A percentile compares a stretch with the other conserved stretches of the same genome.
Conservation (phyloP, 495 filamentous ascomycete species). For the Oidiodendron maius region DNA sequence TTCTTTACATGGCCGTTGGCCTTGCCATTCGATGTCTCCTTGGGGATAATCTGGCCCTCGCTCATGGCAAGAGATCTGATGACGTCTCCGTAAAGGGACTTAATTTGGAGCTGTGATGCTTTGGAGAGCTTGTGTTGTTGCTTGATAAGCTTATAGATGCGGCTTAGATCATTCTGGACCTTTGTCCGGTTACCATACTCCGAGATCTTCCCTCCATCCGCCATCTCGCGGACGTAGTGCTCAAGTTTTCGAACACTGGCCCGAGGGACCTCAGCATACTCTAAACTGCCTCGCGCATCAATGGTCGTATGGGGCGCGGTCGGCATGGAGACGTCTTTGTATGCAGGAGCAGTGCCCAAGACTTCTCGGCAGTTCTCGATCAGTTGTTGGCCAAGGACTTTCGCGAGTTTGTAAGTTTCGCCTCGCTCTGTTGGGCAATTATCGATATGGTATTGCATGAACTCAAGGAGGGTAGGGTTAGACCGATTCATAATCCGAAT, state of each 20-base stretch:
- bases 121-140: conserved; percentile 96
- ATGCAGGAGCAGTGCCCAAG: conserved; percentile 72
- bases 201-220: conserved; percentile 93
- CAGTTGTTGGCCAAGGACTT: conserved; percentile 89
- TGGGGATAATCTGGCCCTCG: conserved; percentile 90
- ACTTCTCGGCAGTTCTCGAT: conserved; percentile 98
- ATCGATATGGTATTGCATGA: conserved; percentile 99
- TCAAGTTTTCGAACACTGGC: conserved; percentile 92
- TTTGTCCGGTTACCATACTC: conserved; percentile 98
- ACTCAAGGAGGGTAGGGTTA: conserved; percentile 89
- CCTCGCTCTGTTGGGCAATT: conserved; percentile 95
- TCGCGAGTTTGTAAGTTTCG: conserved; percentile 94
- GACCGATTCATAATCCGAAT: conserved; percentile 99
- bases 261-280: conserved; percentile 83
- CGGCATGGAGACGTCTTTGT: conserved; percentile 90
- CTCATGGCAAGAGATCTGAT: conserved; percentile 93
- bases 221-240: conserved; percentile 98
- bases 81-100: conserved; percentile 86
- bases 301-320: conserved; percentile 88
- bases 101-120: conserved; percentile 90
- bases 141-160: conserved; percentile 95
- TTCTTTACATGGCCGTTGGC: conserved; percentile 61
- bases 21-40: conserved; percentile 67
- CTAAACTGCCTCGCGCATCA: conserved; percentile 82
- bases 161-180: conserved; percentile 89